Base-by-base conservation (phyloP, 2,329 filamentous ascomycete genomes). In the Xylariaceae sp. region DNA sequence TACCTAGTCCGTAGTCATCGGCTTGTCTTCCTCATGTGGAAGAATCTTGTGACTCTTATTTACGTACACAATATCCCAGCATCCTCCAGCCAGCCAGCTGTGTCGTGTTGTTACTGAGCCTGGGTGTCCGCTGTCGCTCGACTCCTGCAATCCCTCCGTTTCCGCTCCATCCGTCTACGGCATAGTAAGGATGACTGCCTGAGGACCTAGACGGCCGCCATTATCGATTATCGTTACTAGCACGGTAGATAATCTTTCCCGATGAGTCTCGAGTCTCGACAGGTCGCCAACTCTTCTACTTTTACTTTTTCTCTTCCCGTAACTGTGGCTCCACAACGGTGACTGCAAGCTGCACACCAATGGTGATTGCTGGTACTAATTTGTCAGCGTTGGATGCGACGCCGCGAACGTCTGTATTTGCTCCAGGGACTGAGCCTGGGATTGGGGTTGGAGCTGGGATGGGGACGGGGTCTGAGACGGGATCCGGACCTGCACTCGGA, bases 311-410 rank as follows among this genome's bases (percentile, higher is more conserved):
- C 10, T 16, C 26, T 5, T 15, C 29, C 3, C 36, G 18, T 47
- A 47, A 18, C 44, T 5, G 44, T 53, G 41, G 45, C 18, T 13
- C 41, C 21, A 6, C n/a, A 32, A 29, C 26, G 37, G 47, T 46
- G 15, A 32, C 10, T 41, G 41, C 12, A 26, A n/a, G 15, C n/a
- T 26, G 12, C 37, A 39, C 39, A 51, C 40, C 47, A 50, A 59
- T 57, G 44, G 66, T 67, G 64, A 58, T 62, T 37, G 60, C 49
- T 47, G 61, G 52, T 48, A 61, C 58, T 45, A 63, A 65, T 51
- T 62, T 61, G 59, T 58, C 61, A 41, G 65, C 67, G 63, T 54
- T 46, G 52, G 64, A 65, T 58, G 57, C 54, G 51, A 52, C 55
- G 52, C 55, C 52, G 43, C 48, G 54, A 50, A 43, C 43, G 36